Conservation (phyloP, 345 rosid genomes). For the Aurinia saxatilis region DNA sequence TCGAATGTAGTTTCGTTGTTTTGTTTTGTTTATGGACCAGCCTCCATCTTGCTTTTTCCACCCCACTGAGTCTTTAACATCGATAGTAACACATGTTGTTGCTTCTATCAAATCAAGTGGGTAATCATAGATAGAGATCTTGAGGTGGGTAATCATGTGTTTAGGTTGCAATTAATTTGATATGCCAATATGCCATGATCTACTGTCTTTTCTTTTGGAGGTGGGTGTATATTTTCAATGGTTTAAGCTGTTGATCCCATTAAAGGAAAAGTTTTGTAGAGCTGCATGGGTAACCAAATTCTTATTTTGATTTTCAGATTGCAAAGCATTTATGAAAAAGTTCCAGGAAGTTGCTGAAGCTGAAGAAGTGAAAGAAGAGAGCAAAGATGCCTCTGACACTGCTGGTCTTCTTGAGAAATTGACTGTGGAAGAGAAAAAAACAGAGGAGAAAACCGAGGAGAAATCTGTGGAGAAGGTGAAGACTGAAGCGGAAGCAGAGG, state of each 20-base stretch:
- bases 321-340: conserved; percentile 75
- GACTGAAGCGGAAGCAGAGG: conserved; percentile 29
- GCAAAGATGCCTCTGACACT: conserved; percentile 59
- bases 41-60: too few species aligned
- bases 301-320: conserved; percentile 39
- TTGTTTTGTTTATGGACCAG: too few species aligned
- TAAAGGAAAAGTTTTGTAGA: not conserved
- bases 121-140: too few species aligned
- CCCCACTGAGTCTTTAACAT: too few species aligned
- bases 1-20: too few species aligned
- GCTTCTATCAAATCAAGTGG: too few species aligned
- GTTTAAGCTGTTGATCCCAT: not conserved
- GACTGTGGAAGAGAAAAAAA: conserved; percentile 50
- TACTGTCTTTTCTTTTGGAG: not conserved
- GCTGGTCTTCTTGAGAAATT: conserved; percentile 69
- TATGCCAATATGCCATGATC: not conserved
- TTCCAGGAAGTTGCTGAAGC: conserved; percentile 68
- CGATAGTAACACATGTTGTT: too few species aligned
- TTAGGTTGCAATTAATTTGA: not conserved
- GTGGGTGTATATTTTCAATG: not conserved
- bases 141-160: too few species aligned
- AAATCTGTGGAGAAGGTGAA: conserved; percentile 33
- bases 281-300: not conserved
- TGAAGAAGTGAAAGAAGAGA: conserved; percentile 54
- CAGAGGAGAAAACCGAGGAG: conserved; percentile 30